Percentiles rank a stretch among this genome's conserved stretches.
Conservation (phyloP, 225 moss, liverwort and hornwort species). For the Sphagnum tenellum region DNA sequence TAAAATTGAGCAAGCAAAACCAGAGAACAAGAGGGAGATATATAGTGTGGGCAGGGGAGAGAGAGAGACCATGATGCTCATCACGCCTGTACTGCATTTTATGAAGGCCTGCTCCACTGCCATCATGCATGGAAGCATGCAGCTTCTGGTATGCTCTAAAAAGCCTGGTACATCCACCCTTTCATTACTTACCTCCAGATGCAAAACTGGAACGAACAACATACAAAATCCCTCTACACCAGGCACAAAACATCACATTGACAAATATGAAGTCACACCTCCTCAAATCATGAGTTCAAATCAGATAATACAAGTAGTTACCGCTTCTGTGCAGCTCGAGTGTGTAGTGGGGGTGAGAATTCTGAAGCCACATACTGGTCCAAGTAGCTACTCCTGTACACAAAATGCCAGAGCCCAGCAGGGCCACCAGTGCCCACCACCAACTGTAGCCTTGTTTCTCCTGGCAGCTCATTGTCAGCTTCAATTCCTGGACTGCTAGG, state of each 20-base stretch:
- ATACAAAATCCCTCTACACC: too few relatives aligned
- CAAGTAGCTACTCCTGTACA: conserved; percentile 88
- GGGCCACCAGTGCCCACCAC: conserved; percentile 61
- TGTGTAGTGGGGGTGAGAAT: conserved; percentile 74
- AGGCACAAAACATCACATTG: too few relatives aligned
- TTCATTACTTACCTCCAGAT: too few relatives aligned
- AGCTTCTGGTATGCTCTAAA: conserved; percentile 86
- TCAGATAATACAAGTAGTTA: conserved; percentile 5
- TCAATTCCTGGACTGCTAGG: conserved; percentile 31
- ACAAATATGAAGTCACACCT: too few relatives aligned
- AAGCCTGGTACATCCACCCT: conserved; percentile 35
- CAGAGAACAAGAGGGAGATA: too few relatives aligned
- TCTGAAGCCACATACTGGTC: conserved; percentile 94
- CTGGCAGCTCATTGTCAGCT: conserved; percentile 32
- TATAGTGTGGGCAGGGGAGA: too few relatives aligned
- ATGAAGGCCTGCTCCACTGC: conserved; percentile 55
- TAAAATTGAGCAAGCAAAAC: too few relatives aligned
- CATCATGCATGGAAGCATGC: conserved; percentile 79
- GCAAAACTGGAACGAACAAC: neutral
- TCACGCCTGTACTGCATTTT: conserved; percentile 97
- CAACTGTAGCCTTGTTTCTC: conserved; percentile 18
- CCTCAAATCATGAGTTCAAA: too few relatives aligned
- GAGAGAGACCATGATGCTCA: conserved; percentile 54
- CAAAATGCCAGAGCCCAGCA: conserved; percentile 91
- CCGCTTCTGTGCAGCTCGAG: conserved; percentile 75